Evolutionary conservation across 2,329 filamentous ascomycete species (phyloP).

Genomic region (Colletotrichum coccodes): DNA sequence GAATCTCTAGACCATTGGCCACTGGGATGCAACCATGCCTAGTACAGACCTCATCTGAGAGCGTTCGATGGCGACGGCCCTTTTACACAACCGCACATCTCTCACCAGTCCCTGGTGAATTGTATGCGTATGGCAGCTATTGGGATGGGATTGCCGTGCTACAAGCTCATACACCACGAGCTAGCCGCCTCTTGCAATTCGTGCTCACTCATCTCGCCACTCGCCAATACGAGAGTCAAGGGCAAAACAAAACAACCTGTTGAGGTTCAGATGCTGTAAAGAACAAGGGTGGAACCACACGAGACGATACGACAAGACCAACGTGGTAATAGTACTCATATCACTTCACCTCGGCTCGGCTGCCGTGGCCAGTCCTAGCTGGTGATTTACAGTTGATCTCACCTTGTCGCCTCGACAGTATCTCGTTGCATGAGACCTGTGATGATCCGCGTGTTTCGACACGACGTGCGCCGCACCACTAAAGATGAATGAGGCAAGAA

Average conservation of each 20-base stretch:
- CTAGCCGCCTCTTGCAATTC: background rate
- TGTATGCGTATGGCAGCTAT: no score
- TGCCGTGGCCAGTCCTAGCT: conserved; percentile 2
- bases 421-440: conserved; percentile 8
- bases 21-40: background rate
- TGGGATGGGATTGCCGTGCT: background rate
- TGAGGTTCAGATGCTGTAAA: background rate
- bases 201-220: background rate
- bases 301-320: no score
- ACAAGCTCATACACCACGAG: background rate
- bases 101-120: background rate
- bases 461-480: background rate
- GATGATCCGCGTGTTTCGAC: conserved; percentile 6
- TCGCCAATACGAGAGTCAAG: background rate
- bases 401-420: background rate
- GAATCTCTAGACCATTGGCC: background rate
- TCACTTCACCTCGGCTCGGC: background rate
- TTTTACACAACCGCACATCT: background rate
- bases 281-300: no score
- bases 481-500: background rate
- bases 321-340: background rate
- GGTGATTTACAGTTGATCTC: conserved; percentile 5
- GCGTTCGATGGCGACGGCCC: background rate
- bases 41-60: background rate
- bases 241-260: background rate